Percentiles rank a stretch among this genome's conserved stretches.
These are phyloP conservation scores for Leptographium wingfieldii DNA, from an alignment of 2,329 filamentous ascomycete genomes.

Conservation along the genomic window DNA sequence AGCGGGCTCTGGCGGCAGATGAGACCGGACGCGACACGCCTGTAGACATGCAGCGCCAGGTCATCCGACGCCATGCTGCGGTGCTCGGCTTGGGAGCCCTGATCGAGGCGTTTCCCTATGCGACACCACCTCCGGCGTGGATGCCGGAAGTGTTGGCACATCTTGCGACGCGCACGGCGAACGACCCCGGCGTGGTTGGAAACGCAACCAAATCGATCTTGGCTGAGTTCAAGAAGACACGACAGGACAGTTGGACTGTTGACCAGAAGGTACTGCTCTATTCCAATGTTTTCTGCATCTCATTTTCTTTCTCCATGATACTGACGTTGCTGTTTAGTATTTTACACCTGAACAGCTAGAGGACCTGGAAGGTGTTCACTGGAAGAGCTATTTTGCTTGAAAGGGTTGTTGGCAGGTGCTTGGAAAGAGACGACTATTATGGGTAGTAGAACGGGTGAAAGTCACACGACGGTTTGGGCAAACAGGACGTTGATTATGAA, in stretches of 20 bases:
- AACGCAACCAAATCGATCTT: constrained; percentile 91
- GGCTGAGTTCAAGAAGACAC: constrained; percentile 98
- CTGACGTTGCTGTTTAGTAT: constrained; percentile 36
- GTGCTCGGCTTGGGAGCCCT: constrained; percentile 83
- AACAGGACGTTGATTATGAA: background rate
- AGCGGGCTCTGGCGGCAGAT: constrained; percentile 23
- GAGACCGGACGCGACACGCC: constrained; percentile 17
- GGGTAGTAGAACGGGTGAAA: background rate
- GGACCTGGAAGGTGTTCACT: constrained; percentile 88
- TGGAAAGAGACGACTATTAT: background rate
- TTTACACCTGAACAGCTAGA: constrained; percentile 90
- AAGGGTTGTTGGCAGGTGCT: background rate
- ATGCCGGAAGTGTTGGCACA: constrained; percentile 85
- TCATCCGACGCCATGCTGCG: constrained; percentile 76
- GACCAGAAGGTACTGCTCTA: constrained; percentile 73
- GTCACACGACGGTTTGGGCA: background rate
- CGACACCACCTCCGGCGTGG: constrained; percentile 82
- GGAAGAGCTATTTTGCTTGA: constrained; percentile 98
- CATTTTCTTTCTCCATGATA: background rate
- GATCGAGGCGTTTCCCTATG: constrained; percentile 92
- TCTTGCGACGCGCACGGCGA: constrained; percentile 72
- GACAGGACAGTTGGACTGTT: constrained; percentile 96
- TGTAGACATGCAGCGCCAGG: constrained; percentile 59
- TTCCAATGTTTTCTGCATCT: background rate
- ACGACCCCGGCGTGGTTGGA: constrained; percentile 81